A percentile compares a stretch with the other conserved stretches of the same genome.
Evolutionary conservation across 805 yeast species (phyloP).

Genomic region (Sugiyamaella floridensis): DNA sequence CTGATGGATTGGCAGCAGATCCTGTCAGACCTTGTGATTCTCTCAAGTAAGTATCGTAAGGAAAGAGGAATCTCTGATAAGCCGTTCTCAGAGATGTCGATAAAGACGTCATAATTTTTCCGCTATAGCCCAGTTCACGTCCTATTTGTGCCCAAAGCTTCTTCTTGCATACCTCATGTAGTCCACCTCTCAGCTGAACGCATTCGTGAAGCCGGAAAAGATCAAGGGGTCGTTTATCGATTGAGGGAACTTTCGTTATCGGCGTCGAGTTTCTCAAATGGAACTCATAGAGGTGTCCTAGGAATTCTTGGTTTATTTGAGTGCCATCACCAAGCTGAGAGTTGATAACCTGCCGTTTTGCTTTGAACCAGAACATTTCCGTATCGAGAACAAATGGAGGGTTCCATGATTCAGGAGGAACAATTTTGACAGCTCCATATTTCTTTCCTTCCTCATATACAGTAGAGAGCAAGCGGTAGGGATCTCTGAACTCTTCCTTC

Average conservation of each 20-base stretch:
- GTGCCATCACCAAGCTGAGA: not conserved
- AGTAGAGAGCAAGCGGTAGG: slow-evolving; percentile 51
- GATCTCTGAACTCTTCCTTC: slow-evolving; percentile 46
- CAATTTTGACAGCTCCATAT: slow-evolving; percentile 64
- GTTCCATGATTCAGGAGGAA: slow-evolving; percentile 44
- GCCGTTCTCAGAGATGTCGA: slow-evolving; percentile 60
- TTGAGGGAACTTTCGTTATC: slow-evolving; percentile 48
- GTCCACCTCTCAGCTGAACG: slow-evolving; percentile 64
- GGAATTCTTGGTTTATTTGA: slow-evolving; percentile 34
- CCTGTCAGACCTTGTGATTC: not conserved
- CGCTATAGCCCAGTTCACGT: slow-evolving; percentile 69
- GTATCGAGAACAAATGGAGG: slow-evolving; percentile 38
- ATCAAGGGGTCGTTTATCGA: slow-evolving; percentile 62
- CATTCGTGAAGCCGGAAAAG: slow-evolving; percentile 50
- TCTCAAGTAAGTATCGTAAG: slow-evolving; percentile 18
- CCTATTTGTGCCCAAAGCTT: slow-evolving; percentile 82
- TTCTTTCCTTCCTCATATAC: slow-evolving; percentile 41
- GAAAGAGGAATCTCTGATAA: slow-evolving; percentile 41
- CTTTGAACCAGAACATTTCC: slow-evolving; percentile 42
- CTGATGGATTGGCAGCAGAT: too few species aligned
- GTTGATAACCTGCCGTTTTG: slow-evolving; percentile 36
- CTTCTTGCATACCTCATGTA: slow-evolving; percentile 49
- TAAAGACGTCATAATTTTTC: slow-evolving; percentile 62
- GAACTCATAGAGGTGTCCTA: slow-evolving; percentile 39
- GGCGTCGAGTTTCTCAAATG: slow-evolving; percentile 32